Evolutionary conservation across 345 rosid species (phyloP).

Genomic region (Syzygium grande): DNA sequence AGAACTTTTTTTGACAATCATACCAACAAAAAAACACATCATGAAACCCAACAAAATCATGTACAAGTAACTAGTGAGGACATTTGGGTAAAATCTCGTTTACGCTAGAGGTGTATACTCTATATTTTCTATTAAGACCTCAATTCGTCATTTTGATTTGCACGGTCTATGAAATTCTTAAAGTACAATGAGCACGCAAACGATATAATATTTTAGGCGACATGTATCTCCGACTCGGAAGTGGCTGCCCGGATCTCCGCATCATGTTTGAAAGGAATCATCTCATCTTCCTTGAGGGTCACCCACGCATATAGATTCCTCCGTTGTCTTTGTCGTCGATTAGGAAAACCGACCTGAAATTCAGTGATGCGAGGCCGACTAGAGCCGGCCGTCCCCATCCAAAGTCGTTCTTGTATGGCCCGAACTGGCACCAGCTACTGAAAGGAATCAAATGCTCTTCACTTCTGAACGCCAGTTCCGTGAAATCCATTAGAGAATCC

Average conservation of each 20-base stretch:
- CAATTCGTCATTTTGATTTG: neutral
- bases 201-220: neutral
- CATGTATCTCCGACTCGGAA: neutral
- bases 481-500: neutral
- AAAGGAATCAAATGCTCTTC: constrained; percentile 6
- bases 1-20: too few species aligned
- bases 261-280: neutral
- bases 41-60: neutral
- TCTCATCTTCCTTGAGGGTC: constrained; percentile 11
- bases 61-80: neutral
- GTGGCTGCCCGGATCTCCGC: neutral
- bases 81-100: neutral
- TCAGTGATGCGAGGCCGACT: constrained; percentile 22
- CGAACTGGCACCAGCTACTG: constrained; percentile 26
- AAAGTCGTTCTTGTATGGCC: constrained; percentile 28
- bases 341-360: constrained; percentile 13
- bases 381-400: constrained; percentile 44
- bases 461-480: neutral
- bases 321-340: constrained; percentile 22
- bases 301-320: constrained; percentile 47
- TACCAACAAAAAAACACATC: neutral
- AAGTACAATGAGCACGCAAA: neutral
- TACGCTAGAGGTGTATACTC: neutral
- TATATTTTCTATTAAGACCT: neutral
- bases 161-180: neutral